phyloP scores from a whole-genome alignment of 202 grass and related monocot genomes.

The Elaeis oleifera region DNA sequence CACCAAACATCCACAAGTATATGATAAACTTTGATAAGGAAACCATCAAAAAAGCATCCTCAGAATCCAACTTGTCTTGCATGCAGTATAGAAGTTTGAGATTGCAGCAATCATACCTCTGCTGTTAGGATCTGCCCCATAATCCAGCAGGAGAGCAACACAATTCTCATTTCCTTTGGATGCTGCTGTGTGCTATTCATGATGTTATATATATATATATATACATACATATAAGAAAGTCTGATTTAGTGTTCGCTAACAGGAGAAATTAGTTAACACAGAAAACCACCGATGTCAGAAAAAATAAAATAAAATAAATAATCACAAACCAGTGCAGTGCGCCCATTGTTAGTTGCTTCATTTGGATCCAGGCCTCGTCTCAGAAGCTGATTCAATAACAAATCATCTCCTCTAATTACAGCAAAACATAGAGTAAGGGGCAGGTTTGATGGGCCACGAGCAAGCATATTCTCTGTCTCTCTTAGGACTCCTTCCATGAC shows the following conservation, averaged over 20 bases:
- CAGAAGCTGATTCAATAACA: constrained; percentile 73
- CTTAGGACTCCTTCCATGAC: constrained; percentile 51
- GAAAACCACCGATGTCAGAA: constrained; percentile 5
- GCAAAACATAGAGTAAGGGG: constrained; percentile 83
- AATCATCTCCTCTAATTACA: constrained; percentile 55
- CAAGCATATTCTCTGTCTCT: constrained; percentile 86
- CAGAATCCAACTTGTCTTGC: too few relatives aligned
- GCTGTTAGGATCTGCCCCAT: constrained; percentile 76
- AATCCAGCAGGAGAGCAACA: constrained; percentile 55
- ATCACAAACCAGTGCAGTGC: constrained; percentile 52
- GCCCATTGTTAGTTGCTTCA: constrained; percentile 63
- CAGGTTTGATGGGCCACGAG: constrained; percentile 64
- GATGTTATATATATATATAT: too few relatives aligned
- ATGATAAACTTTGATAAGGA: too few relatives aligned
- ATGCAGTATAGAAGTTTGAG: too few relatives aligned
- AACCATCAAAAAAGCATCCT: too few relatives aligned
- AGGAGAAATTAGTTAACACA: too few relatives aligned
- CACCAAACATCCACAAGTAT: too few relatives aligned
- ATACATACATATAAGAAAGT: too few relatives aligned
- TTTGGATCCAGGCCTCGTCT: constrained; percentile 64
- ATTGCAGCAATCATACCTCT: constrained; percentile 34
- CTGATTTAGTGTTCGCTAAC: too few relatives aligned
- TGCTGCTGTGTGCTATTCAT: constrained; percentile 74
- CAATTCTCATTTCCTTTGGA: constrained; percentile 65
- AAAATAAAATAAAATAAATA: not conserved